A percentile compares a stretch with the other conserved stretches of the same genome.
These are phyloP conservation scores for Wilhelminamyces savonicus DNA, from an alignment of 805 yeast species.

Conservation along the genomic window DNA sequence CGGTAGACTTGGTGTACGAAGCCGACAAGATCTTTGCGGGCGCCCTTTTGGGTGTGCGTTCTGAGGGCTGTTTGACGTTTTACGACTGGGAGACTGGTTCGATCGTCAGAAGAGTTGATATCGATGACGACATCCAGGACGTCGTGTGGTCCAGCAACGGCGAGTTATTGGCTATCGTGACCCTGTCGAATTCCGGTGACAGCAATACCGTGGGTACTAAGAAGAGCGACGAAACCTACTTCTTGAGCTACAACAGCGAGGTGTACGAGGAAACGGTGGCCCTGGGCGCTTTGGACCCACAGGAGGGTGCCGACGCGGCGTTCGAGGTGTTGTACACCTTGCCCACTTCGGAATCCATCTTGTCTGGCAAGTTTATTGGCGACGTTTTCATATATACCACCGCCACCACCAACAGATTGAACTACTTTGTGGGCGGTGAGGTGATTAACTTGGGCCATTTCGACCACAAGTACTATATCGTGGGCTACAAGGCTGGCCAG, in stretches of 20 bases:
- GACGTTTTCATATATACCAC: conserved; percentile 95
- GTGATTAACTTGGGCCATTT: conserved; percentile 89
- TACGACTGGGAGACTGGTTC: conserved; percentile 91
- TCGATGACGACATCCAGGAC: conserved; percentile 64
- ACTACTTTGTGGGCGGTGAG: conserved; percentile 92
- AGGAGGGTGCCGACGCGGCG: conserved; percentile 84
- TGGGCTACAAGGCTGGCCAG: conserved; percentile 79
- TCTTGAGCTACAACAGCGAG: conserved; percentile 67
- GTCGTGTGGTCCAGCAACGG: conserved; percentile 94
- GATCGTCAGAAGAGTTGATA: conserved; percentile 83
- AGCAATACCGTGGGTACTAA: conserved; percentile 26
- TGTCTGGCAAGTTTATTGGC: conserved; percentile 94
- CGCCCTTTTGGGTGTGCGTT: conserved; percentile 76
- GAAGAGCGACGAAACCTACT: conserved; percentile 61
- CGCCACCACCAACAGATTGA: conserved; percentile 69
- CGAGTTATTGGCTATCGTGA: conserved; percentile 71
- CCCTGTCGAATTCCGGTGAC: conserved; percentile 20
- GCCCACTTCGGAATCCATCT: conserved; percentile 59
- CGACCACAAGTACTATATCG: conserved; percentile 76
- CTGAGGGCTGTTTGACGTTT: conserved; percentile 79
- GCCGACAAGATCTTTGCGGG: conserved; percentile 86
- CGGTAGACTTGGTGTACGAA: conserved; percentile 60
- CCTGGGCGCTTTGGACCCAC: conserved; percentile 54
- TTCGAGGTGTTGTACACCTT: conserved; percentile 82
- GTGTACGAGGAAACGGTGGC: conserved; percentile 57